Conservation (phyloP, 179 eudicot genomes). For the Beta corolliflora region DNA sequence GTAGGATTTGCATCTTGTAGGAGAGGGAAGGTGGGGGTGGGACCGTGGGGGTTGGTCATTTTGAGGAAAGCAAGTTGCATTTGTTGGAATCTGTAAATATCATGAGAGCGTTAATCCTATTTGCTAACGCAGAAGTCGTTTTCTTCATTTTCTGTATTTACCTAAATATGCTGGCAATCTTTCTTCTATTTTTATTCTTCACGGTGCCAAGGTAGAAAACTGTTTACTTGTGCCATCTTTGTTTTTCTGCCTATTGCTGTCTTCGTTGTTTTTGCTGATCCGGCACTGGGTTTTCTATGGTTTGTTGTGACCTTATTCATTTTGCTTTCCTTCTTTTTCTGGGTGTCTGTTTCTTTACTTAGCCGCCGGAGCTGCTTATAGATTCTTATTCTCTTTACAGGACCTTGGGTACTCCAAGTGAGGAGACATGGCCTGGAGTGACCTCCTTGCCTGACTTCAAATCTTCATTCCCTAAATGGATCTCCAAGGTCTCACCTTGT, state of each 20-base stretch:
- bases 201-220: neutral
- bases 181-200: neutral
- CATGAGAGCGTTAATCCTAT: neutral
- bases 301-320: neutral
- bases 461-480: constrained; percentile 84
- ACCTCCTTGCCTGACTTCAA: constrained; percentile 92
- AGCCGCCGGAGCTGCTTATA: neutral
- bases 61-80: neutral
- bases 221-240: neutral
- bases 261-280: neutral
- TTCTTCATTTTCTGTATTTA: neutral
- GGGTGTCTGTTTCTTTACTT: neutral
- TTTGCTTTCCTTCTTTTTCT: neutral
- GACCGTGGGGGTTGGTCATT: neutral
- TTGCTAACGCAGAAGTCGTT: neutral
- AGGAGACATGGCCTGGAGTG: constrained; percentile 96
- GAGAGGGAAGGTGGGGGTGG: neutral
- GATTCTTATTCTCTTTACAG: constrained; percentile 39
- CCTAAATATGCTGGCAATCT: neutral
- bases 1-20: too few relatives aligned
- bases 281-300: neutral
- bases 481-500: constrained; percentile 57
- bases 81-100: neutral
- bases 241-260: neutral
- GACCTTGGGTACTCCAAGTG: constrained; percentile 89